A percentile compares a stretch with the other conserved stretches of the same genome.
Conservation (phyloP, 192 early-diverging fungal genomes). For the Backusella luteola region DNA sequence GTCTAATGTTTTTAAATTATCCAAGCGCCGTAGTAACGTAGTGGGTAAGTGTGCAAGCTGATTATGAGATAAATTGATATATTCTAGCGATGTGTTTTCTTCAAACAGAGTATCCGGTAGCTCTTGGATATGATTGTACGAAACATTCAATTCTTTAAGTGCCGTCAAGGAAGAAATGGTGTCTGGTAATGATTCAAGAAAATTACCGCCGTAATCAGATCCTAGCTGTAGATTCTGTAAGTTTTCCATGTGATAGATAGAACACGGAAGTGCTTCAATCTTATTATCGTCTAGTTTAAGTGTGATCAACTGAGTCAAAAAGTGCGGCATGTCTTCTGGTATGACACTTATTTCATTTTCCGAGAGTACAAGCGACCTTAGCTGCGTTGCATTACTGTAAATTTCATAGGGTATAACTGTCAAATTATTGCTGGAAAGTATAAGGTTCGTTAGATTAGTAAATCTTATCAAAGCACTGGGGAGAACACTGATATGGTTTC, state of each 20-base stretch:
- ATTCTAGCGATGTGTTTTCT: not conserved
- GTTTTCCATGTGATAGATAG: not conserved
- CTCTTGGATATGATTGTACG: not conserved
- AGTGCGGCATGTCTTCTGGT: conserved; percentile 12
- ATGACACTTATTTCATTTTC: conserved; percentile 6
- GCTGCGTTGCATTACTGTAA: not conserved
- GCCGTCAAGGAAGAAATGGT: not conserved
- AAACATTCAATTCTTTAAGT: not conserved
- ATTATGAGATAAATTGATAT: conserved; percentile 2
- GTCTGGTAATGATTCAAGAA: not conserved
- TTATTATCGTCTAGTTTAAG: not conserved
- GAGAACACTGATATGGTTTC: not conserved
- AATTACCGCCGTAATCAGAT: not conserved
- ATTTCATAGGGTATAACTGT: conserved; percentile 7
- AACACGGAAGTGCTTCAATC: not conserved
- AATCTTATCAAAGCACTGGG: not conserved
- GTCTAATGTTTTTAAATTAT: not conserved
- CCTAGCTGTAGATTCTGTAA: not conserved
- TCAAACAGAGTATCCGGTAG: not conserved
- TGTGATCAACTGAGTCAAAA: not conserved
- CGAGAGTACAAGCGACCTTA: not conserved
- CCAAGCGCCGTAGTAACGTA: not conserved
- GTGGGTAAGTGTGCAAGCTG: not conserved
- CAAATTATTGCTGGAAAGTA: not conserved
- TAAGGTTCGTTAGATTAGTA: not conserved